Conservation (phyloP, 495 filamentous ascomycete genomes). For the Bacidia gigantensis region DNA sequence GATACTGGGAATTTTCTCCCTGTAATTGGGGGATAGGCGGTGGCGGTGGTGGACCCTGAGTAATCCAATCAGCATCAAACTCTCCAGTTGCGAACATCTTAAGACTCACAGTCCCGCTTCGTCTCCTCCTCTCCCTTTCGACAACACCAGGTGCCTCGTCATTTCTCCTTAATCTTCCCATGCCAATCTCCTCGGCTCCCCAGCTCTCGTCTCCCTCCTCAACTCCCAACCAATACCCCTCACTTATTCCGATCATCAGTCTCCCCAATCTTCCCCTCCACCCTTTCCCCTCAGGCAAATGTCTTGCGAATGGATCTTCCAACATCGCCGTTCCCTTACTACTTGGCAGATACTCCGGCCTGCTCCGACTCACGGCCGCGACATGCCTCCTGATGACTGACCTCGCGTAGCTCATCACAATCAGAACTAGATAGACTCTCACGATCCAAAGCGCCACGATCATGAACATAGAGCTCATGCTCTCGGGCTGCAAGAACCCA, state of each 20-base stretch:
- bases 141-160: constrained; percentile 34
- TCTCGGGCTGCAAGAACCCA: constrained; percentile 50
- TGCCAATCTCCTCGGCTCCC: constrained; percentile 25
- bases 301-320: constrained; percentile 57
- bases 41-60: constrained; percentile 14
- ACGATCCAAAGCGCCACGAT: constrained; percentile 58
- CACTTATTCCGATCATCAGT: constrained; percentile 53
- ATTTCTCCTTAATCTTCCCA: constrained; percentile 19
- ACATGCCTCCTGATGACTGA: constrained; percentile 48
- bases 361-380: constrained; percentile 33
- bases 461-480: constrained; percentile 58
- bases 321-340: constrained; percentile 36
- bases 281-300: constrained; percentile 54
- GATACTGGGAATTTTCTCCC: constrained; percentile 13
- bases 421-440: constrained; percentile 61
- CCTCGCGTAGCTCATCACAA: constrained; percentile 69
- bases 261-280: constrained; percentile 64
- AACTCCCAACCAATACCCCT: constrained; percentile 60
- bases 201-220: constrained; percentile 24
- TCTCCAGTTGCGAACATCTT: background rate
- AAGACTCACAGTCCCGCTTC: constrained; percentile 45
- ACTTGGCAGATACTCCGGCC: constrained; percentile 27
- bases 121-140: constrained; percentile 52
- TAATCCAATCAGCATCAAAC: background rate
- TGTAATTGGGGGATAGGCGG: constrained; percentile 17